phyloP scores from a whole-genome alignment of 2,329 filamentous ascomycete genomes.

The Talaromyces marneffei region DNA sequence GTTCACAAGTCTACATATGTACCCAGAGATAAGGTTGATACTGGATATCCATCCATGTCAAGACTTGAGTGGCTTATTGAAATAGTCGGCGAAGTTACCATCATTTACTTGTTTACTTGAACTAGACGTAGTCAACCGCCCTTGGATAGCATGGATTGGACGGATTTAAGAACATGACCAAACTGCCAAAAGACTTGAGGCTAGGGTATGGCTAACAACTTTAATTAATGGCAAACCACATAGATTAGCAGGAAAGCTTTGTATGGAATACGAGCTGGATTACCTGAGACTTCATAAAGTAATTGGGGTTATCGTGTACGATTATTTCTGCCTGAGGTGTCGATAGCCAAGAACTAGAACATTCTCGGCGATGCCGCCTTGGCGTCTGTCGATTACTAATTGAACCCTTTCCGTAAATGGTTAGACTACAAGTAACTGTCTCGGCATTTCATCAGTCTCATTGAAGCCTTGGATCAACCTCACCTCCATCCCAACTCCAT shows the following conservation, averaged over 20 bases:
- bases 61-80: neutral
- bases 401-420: neutral
- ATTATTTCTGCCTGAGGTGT: neutral
- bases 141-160: neutral
- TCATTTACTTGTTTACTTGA: neutral
- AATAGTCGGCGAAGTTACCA: neutral
- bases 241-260: too few species aligned
- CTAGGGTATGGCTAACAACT: neutral
- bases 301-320: neutral
- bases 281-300: neutral
- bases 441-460: neutral
- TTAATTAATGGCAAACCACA: too few species aligned
- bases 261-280: too few species aligned
- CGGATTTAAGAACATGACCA: neutral
- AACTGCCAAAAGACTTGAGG: neutral
- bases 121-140: neutral
- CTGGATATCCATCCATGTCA: neutral
- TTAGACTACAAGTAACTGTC: neutral
- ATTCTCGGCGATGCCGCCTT: neutral
- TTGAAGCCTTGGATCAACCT: neutral
- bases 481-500: slow-evolving; percentile 3
- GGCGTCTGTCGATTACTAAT: slow-evolving; percentile 3
- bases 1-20: neutral
- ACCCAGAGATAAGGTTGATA: neutral
- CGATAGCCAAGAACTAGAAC: neutral